A percentile compares a stretch with the other conserved stretches of the same genome.
phyloP scores from a whole-genome alignment of 305 asterid species.

The Lippia alba region DNA sequence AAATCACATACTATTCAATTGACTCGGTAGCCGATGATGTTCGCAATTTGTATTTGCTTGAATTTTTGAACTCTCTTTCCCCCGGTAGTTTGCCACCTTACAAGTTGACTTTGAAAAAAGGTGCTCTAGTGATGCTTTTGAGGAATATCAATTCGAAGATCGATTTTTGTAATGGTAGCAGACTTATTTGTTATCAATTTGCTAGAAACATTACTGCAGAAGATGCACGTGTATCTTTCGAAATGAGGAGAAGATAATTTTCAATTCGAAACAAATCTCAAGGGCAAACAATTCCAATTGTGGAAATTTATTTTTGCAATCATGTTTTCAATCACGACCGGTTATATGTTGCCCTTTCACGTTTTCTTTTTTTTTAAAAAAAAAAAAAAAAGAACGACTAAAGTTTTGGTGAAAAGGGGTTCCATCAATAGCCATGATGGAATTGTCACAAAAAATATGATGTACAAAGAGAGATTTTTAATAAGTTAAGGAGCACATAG shows the following conservation, averaged over 20 bases:
- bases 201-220: not conserved
- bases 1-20: not conserved
- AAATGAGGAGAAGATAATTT: not conserved
- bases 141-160: slow-evolving; percentile 16
- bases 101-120: not conserved
- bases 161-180: not conserved
- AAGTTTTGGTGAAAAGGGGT: too few species aligned
- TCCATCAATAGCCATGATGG: too few species aligned
- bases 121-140: not conserved
- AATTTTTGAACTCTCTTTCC: not conserved
- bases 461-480: too few species aligned
- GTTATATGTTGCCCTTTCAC: too few species aligned
- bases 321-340: too few species aligned
- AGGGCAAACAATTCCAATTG: too few species aligned
- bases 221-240: not conserved
- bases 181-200: not conserved
- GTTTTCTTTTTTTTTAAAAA: too few species aligned
- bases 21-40: not conserved
- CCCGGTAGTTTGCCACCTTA: not conserved
- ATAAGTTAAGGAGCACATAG: too few species aligned
- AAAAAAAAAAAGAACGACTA: too few species aligned
- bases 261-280: not conserved
- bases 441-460: too few species aligned
- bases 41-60: not conserved
- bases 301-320: too few species aligned